Percentiles rank a stretch among this genome's conserved stretches.
Evolutionary conservation across 139 green algal genomes (phyloP).

Genomic region (Chlorella ohadii): DNA sequence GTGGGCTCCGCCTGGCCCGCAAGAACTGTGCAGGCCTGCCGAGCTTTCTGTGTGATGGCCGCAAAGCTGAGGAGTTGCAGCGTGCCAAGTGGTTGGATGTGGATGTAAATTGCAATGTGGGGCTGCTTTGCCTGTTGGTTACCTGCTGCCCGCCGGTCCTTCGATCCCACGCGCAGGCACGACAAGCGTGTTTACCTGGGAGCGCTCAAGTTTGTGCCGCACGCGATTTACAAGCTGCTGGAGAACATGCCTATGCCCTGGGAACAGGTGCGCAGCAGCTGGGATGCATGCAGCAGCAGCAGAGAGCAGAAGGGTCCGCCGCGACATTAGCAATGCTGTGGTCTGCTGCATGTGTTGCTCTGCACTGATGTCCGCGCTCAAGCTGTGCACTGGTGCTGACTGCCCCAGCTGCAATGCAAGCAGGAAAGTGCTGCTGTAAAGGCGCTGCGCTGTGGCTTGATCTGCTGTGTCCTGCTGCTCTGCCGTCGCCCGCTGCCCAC

Average conservation of each 20-base stretch:
- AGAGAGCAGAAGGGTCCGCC: background rate
- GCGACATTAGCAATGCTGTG: background rate
- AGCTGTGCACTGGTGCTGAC: too few species aligned
- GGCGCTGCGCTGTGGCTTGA: background rate
- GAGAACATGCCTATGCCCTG: slow-evolving; percentile 99
- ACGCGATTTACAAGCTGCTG: slow-evolving; percentile 99
- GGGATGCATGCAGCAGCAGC: background rate
- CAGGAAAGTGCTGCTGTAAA: background rate
- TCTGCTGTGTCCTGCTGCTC: background rate
- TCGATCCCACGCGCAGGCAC: too few species aligned
- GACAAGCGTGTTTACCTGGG: slow-evolving; percentile 99
- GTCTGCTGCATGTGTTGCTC: too few species aligned
- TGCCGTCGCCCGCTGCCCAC: slow-evolving; percentile 3
- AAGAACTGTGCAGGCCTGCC: too few species aligned
- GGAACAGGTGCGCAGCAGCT: slow-evolving; percentile 85
- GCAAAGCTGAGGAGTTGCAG: too few species aligned
- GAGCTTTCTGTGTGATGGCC: background rate
- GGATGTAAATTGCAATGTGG: too few species aligned
- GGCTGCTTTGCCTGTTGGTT: too few species aligned
- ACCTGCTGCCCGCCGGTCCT: too few species aligned
- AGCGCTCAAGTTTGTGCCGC: slow-evolving; percentile 99
- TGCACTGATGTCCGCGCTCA: too few species aligned
- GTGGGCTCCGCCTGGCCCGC: too few species aligned
- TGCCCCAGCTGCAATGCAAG: too few species aligned
- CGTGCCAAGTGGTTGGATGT: too few species aligned